Evolutionary conservation across 192 early-diverging fungal species (phyloP).

Genomic region (Entomortierella beljakovae): DNA sequence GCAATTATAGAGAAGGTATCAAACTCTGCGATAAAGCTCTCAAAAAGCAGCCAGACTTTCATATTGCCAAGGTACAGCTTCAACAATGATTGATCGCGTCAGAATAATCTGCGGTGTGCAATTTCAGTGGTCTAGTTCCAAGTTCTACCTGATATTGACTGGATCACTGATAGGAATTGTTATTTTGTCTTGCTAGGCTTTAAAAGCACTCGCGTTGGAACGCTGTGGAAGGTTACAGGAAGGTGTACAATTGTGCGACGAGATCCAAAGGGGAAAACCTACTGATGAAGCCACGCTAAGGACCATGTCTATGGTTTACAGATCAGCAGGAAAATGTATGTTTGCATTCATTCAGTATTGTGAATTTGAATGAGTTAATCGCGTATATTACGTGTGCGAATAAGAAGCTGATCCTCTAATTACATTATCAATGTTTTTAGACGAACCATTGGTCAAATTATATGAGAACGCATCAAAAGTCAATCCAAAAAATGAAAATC

Average conservation of each 20-base stretch:
- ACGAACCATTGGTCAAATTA: constrained; percentile 75
- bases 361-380: too few relatives aligned
- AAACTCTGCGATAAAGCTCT: constrained; percentile 72
- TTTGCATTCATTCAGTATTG: too few relatives aligned
- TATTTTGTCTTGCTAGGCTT: constrained; percentile 60
- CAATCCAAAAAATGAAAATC: constrained; percentile 76
- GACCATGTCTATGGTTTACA: constrained; percentile 68
- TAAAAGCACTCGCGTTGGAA: constrained; percentile 80
- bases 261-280: constrained; percentile 70
- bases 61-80: constrained; percentile 75
- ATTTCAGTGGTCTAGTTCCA: too few relatives aligned
- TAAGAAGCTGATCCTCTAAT: too few relatives aligned
- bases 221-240: constrained; percentile 73
- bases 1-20: constrained; percentile 74
- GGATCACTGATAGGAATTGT: too few relatives aligned
- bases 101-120: too few relatives aligned
- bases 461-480: constrained; percentile 75
- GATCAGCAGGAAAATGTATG: constrained; percentile 65
- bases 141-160: too few relatives aligned
- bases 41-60: constrained; percentile 76
- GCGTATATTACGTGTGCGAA: too few relatives aligned
- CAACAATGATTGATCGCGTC: neutral
- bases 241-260: constrained; percentile 68
- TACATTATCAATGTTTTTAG: constrained; percentile 58
- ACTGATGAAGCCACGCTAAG: constrained; percentile 72